Base-by-base conservation (phyloP, 805 yeast genomes). In the Ogataea paradorogensis region DNA sequence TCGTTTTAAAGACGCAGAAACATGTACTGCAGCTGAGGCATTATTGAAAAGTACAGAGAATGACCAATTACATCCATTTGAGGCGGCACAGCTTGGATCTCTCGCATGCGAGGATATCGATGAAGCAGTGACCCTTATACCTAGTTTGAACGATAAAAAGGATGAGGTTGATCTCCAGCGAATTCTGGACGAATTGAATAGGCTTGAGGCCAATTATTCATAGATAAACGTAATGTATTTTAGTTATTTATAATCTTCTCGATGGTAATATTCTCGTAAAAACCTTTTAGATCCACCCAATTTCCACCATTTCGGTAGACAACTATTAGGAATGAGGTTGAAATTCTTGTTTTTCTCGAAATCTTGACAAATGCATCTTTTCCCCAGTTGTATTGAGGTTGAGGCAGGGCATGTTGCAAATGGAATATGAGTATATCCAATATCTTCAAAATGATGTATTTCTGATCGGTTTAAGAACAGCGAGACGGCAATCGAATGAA, bases 91-190 rank as follows among this genome's bases (percentile, higher is more conserved):
- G 64, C 68, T 84, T 45, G 80, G 76, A 20, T 86, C 95, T 3
- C 71, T 91, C 46, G 84, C 93, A 22, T 90, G 97, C 65, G 99
- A 91, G 58, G 97, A 91, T 47, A 89, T 95, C 5, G 99, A 78
- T 58, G 99, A 93, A 69, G 98, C 98, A 26, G 87, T 87, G 65
- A 86, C 96, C 13, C 71, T 93, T 55, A 82, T 93, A 43, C 97
- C 99, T 33, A 84, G 95, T 62, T 72, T 93, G 57, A 74, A 77
- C 16, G 78, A 74, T 45, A 90, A 90, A 62, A 88, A 85, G 37
- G 76, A 84, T 8, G 95, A 89, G 50, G 84, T 85, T 30, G 97
- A 90, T 57, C 67, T 93, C 44, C 95, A 89, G 62, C 80, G 86
- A 33, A 74, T 91, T 41, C 71, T 93, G 51, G 95, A 90, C 51